These are phyloP conservation scores for Caryopteris hybrid DNA, from an alignment of 305 asterid genomes.

Conservation along the genomic window DNA sequence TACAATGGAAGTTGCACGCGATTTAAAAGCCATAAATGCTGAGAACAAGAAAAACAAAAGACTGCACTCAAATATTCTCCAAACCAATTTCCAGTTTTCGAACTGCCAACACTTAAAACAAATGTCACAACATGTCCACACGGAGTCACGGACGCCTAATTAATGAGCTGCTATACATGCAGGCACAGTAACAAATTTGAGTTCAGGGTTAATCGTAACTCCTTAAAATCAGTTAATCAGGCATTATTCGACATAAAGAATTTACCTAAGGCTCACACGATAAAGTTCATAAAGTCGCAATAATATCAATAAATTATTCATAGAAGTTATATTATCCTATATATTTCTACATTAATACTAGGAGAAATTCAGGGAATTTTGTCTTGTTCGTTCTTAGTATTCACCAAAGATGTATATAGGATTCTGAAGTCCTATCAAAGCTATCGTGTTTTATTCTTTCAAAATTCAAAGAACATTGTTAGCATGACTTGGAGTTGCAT, in stretches of 20 bases:
- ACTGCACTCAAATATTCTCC: background rate
- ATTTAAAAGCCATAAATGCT: slow-evolving; percentile 15
- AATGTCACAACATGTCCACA: background rate
- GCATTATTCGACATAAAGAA: background rate
- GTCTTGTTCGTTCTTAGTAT: background rate
- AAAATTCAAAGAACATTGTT: background rate
- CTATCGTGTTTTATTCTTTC: background rate
- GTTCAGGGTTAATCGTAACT: background rate
- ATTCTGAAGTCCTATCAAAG: background rate
- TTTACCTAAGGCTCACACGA: background rate
- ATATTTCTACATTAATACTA: background rate
- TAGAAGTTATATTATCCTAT: background rate
- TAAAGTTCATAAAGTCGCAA: background rate
- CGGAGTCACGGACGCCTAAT: background rate
- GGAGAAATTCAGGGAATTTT: background rate
- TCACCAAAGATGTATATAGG: background rate
- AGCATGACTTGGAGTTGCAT: background rate
- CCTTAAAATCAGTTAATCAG: background rate
- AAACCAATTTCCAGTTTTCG: background rate
- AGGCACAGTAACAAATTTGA: background rate
- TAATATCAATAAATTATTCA: background rate
- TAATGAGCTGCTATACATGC: background rate
- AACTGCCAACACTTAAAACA: slow-evolving; percentile 1
- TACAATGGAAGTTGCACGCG: background rate
- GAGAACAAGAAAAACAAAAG: slow-evolving; percentile 9